Evolutionary conservation across 345 rosid genomes (phyloP).

Genomic region (Acer saccharum): DNA sequence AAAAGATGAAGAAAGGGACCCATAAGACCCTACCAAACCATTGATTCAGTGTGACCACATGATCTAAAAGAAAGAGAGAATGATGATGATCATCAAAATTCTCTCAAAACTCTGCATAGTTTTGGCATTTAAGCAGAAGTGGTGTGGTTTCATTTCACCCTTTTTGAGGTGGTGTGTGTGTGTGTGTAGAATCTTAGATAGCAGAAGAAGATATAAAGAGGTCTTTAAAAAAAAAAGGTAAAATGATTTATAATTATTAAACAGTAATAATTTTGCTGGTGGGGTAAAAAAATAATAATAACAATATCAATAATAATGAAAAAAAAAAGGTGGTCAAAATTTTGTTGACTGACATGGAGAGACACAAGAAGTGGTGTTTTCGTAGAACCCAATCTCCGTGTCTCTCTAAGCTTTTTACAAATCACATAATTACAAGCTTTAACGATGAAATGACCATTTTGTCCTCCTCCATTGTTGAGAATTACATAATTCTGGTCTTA

Average conservation of each 20-base stretch:
- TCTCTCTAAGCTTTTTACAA: neutral
- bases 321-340: conserved; percentile 37
- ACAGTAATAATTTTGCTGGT: conserved; percentile 47
- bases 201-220: neutral
- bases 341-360: conserved; percentile 45
- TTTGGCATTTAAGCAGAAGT: neutral
- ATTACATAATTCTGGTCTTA: neutral
- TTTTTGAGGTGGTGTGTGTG: neutral
- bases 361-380: conserved; percentile 22
- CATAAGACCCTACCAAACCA: neutral
- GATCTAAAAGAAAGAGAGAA: neutral
- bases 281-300: conserved; percentile 7
- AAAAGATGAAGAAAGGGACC: neutral
- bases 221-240: neutral
- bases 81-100: conserved; percentile 9
- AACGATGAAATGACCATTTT: neutral
- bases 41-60: conserved; percentile 11
- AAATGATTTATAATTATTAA: conserved; percentile 49
- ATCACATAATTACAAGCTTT: neutral
- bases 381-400: conserved; percentile 12
- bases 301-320: neutral
- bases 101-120: neutral
- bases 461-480: neutral
- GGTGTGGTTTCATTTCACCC: neutral
- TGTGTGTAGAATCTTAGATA: conserved; percentile 2